Evolutionary conservation across 768 basidiomycete species (phyloP).

Genomic region (Lentinula aciculospora): DNA sequence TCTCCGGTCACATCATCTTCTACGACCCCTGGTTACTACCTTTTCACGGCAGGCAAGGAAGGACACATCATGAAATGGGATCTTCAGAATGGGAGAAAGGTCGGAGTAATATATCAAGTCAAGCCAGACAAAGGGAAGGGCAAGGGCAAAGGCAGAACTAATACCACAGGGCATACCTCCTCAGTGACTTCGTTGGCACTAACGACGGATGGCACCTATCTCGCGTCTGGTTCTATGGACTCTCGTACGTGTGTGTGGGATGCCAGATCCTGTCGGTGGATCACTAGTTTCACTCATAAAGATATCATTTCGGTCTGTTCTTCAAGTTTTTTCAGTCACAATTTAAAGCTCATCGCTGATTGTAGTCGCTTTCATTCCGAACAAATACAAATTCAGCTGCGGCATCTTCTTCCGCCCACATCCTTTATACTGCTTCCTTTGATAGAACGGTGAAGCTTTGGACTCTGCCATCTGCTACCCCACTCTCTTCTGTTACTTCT

Average conservation of each 20-base stretch:
- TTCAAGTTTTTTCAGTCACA: not conserved
- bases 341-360: not conserved
- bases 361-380: constrained; percentile 66
- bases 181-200: constrained; percentile 81
- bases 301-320: constrained; percentile 33
- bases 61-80: constrained; percentile 88
- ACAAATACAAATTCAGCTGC: constrained; percentile 57
- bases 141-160: constrained; percentile 49
- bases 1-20: constrained; percentile 33
- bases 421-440: constrained; percentile 68
- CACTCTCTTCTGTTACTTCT: constrained; percentile 72
- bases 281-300: constrained; percentile 64
- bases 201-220: constrained; percentile 77
- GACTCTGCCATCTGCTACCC: constrained; percentile 41
- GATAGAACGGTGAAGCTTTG: constrained; percentile 91
- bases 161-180: constrained; percentile 73
- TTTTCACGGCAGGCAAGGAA: constrained; percentile 92
- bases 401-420: constrained; percentile 1
- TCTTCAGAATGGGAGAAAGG: constrained; percentile 55
- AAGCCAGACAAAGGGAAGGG: constrained; percentile 48
- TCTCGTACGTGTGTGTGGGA: constrained; percentile 85
- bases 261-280: constrained; percentile 65
- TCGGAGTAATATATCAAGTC: constrained; percentile 55
- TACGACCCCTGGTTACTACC: constrained; percentile 46
- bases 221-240: constrained; percentile 88